Base-by-base conservation (phyloP, 2,329 filamentous ascomycete genomes). In the Epichloe scottii region DNA sequence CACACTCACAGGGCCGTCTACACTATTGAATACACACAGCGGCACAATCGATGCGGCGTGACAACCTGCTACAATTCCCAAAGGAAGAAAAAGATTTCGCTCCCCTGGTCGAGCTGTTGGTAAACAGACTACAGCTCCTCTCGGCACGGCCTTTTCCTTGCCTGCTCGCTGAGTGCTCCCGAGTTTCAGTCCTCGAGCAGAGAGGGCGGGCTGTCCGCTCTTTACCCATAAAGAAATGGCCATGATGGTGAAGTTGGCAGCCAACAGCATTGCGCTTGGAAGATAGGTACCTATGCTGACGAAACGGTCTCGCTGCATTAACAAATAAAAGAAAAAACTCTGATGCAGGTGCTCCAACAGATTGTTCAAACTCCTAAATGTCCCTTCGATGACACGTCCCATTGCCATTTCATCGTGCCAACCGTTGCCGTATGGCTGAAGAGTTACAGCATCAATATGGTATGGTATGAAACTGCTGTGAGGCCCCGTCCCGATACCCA, bases 391-490 rank as follows among this genome's bases (percentile, higher is more conserved):
- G 0, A 90, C 84, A 50, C 90, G 78, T 5, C 93, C 93, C 63
- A 98, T 81, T 10, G 86, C 87, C 88, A 97, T 97, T 69, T 97
- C 93, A 65, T 98, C 93, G 62, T 97, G 89, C 89, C 89, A 95
- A 34, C 93, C 93, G 41, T 91, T 76, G 1, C 91, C 91, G 53
- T 89, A 86, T 0, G 93, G 88, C 62, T 93, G 89, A 41, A 98
- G 72, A 1, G 93, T 98, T 56, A 98, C 85, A 3, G 93, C 93
- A 65, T 98, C 93, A 55, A 98, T 87, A 60, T 97, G 93, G 64
- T 98, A 98, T 0, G 93, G 89, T 62, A 98, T 96, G 66, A 98
- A 98, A 58, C 85, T 86, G 66, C 89, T 95, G 66, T 98, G 93
- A 2, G 91, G 85, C 5, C 93, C 93, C 4, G 88, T 89, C 4